These are phyloP conservation scores for Thuja plicata DNA, from an alignment of 83 land plant genomes.

Conservation along the genomic window DNA sequence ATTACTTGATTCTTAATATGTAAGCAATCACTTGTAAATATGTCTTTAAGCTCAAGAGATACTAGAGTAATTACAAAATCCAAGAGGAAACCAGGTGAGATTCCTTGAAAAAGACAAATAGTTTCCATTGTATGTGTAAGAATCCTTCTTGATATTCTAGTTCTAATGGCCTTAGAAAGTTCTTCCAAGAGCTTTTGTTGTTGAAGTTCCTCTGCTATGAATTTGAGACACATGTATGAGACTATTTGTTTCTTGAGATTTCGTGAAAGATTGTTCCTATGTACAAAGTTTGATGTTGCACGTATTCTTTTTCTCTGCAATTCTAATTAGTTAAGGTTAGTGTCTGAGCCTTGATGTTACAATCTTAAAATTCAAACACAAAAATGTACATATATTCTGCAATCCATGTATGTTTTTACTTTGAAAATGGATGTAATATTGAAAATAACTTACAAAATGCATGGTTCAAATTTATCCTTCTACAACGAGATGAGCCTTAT, in stretches of 20 bases:
- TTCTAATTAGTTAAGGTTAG: no score
- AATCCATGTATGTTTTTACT: no score
- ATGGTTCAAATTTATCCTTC: constrained; percentile 70
- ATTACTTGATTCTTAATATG: not conserved
- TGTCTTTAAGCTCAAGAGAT: not conserved
- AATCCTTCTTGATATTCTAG: constrained; percentile 53
- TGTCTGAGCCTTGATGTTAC: no score
- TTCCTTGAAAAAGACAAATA: constrained; percentile 58
- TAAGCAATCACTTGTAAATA: not conserved
- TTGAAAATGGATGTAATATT: no score
- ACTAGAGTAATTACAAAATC: constrained; percentile 40
- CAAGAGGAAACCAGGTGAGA: constrained; percentile 48
- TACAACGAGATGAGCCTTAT: constrained; percentile 74
- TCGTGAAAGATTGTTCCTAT: constrained; percentile 26
- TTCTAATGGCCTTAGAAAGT: constrained; percentile 66
- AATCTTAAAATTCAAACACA: no score
- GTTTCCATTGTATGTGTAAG: constrained; percentile 48
- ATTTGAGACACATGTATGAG: constrained; percentile 69
- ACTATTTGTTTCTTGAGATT: constrained; percentile 60
- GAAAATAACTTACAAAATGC: constrained; percentile 28
- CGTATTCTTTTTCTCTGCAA: no score
- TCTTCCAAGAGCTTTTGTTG: constrained; percentile 64
- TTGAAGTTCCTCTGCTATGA: constrained; percentile 63
- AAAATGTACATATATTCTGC: no score
- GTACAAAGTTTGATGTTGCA: no score